These are phyloP conservation scores for Clavispora vitiphila DNA, from an alignment of 805 yeast genomes.

Conservation along the genomic window DNA sequence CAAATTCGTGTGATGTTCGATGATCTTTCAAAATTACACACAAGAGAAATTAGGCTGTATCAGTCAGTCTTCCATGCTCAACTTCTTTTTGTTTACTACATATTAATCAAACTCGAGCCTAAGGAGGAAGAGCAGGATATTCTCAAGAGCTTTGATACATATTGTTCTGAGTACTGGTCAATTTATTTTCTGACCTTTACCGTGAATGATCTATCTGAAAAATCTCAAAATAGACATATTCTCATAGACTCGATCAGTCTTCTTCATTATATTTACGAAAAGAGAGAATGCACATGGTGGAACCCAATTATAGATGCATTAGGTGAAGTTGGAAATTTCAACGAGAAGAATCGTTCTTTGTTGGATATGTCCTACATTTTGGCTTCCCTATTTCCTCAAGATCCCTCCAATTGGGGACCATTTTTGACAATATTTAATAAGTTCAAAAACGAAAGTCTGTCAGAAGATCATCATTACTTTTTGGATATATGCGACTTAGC, in stretches of 20 bases:
- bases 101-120: constrained; percentile 4
- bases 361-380: constrained; percentile 16
- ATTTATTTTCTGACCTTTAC: constrained; percentile 15
- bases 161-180: constrained; percentile 17
- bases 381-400: constrained; percentile 12
- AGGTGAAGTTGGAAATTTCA: constrained; percentile 6
- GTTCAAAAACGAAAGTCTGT: constrained; percentile 9
- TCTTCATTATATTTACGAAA: constrained; percentile 13
- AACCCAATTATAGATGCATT: constrained; percentile 18
- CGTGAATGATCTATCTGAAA: constrained; percentile 2
- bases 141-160: constrained; percentile 4
- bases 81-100: constrained; percentile 8
- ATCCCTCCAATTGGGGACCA: constrained; percentile 20
- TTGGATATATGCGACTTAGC: constrained; percentile 24
- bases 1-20: constrained; percentile 11
- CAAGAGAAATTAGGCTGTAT: constrained; percentile 7
- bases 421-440: constrained; percentile 19
- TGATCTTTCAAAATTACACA: constrained; percentile 14
- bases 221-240: neutral
- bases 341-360: constrained; percentile 6
- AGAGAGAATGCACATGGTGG: constrained; percentile 23
- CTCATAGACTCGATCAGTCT: constrained; percentile 19
- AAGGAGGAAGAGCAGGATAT: neutral
- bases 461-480: constrained; percentile 21
- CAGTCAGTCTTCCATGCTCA: constrained; percentile 11